Base-by-base conservation (phyloP, 306 rosid genomes). In the Vigna nakashimae region DNA sequence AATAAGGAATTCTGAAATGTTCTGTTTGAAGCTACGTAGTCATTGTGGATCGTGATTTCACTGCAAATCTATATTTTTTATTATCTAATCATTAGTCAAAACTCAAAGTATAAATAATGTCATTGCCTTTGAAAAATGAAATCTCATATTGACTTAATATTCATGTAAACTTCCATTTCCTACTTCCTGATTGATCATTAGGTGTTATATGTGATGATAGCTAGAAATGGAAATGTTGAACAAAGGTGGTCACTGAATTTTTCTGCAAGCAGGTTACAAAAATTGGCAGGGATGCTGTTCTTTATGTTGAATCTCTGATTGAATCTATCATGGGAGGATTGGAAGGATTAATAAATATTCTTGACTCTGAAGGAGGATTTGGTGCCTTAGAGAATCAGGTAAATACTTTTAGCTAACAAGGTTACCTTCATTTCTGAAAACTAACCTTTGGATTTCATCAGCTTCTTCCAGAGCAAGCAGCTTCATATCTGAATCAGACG, bases 301-400 rank as follows among this genome's bases (percentile, higher is more conserved):
- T 95, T 82, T 95, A 91, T 86, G 98, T 95, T 64, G 98, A 95
- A 82, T 95, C 98, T 77, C 91, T 95, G 69, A 92, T 95, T 73
- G 98, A 95, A 84, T 95, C 98, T 71, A 92, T 95, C 84, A 89
- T 91, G 98, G 98, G 98, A 80, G 98, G 98, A 48, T 84, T 95
- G 87, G 98, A 95, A 87, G 98, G 98, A 69, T 84, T 95, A 79
- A 92, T 95, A 68, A 95, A 95, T 81, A 92, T 95, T 82, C 97
- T 95, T 67, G 98, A 95, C 80, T 95, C 98, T 28, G 98, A 95
- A 88, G 98, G 98, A 83, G 98, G 98, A 88, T 91, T 91, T 83
- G 98, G 98, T 48, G 98, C 98, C 68, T 85, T 95, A 40, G 98
- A 92, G 87, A 92, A 74, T 67, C 98, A 95, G 97, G 98, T 95